Evolutionary conservation across 2,329 filamentous ascomycete genomes (phyloP).

Genomic region (Colletotrichum simmondsii): DNA sequence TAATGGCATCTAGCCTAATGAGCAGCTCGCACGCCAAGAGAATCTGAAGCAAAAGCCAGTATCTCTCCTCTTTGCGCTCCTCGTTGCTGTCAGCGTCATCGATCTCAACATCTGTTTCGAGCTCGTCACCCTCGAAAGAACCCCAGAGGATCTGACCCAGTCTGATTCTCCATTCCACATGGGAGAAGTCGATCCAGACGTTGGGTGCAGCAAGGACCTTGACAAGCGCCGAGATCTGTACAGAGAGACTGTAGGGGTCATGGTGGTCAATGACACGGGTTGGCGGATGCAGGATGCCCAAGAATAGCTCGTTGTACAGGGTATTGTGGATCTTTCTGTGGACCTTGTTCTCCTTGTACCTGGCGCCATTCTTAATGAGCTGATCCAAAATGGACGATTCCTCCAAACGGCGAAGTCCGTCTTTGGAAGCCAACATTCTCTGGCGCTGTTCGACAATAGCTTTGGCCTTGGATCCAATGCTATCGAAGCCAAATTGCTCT

Average conservation of each 20-base stretch:
- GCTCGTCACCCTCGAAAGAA: slow-evolving; percentile 59
- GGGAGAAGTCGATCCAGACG: slow-evolving; percentile 80
- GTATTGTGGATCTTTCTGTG: slow-evolving; percentile 57
- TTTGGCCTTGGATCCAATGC: slow-evolving; percentile 63
- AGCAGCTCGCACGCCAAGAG: slow-evolving; percentile 74
- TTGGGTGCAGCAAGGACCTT: slow-evolving; percentile 73
- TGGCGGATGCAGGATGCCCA: slow-evolving; percentile 67
- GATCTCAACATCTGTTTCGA: slow-evolving; percentile 64
- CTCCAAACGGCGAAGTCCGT: slow-evolving; percentile 65
- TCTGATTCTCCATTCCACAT: slow-evolving; percentile 79
- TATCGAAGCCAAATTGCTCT: slow-evolving; percentile 69
- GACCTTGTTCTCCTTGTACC: slow-evolving; percentile 65
- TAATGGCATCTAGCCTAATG: slow-evolving; percentile 71
- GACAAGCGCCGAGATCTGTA: slow-evolving; percentile 76
- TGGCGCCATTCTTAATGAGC: slow-evolving; percentile 65
- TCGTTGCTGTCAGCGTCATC: slow-evolving; percentile 58
- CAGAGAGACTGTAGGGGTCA: slow-evolving; percentile 71
- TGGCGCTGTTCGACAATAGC: slow-evolving; percentile 69
- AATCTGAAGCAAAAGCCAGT: slow-evolving; percentile 75
- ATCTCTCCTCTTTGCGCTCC: slow-evolving; percentile 70
- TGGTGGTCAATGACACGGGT: slow-evolving; percentile 65
- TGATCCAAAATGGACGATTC: slow-evolving; percentile 69
- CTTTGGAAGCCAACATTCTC: slow-evolving; percentile 63
- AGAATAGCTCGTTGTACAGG: slow-evolving; percentile 72
- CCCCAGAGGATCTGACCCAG: slow-evolving; percentile 80